Evolutionary conservation across 2,329 filamentous ascomycete genomes (phyloP).

Genomic region (Dichotomopilus funicola): DNA sequence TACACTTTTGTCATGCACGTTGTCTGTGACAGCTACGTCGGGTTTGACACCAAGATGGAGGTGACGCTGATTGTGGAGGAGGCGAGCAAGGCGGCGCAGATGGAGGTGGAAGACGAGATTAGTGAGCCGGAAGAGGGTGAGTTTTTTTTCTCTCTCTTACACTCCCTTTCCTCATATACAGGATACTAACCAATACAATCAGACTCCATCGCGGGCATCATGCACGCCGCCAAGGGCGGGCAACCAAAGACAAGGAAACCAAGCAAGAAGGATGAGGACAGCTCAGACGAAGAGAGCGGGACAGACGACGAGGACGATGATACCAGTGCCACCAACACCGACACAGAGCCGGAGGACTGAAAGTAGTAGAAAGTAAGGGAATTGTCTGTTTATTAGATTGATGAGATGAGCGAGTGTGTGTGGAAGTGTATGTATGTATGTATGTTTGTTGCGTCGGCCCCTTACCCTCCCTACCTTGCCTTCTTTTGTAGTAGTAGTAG

Average conservation of each 20-base stretch:
- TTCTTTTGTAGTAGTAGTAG: no score
- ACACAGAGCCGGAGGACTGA: conserved; percentile 57
- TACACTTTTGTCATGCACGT: conserved; percentile 95
- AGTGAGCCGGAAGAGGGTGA: conserved; percentile 96
- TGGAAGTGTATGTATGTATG: no score
- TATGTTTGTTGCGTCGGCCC: no score
- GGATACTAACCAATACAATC: not conserved
- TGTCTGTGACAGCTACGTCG: conserved; percentile 90
- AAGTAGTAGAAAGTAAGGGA: conserved; percentile 3
- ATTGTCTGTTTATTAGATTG: conserved; percentile 5
- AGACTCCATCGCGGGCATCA: conserved; percentile 88
- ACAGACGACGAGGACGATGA: conserved; percentile 70
- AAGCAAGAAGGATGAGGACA: conserved; percentile 44
- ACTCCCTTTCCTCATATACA: not conserved
- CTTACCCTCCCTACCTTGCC: no score
- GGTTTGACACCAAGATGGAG: conserved; percentile 87
- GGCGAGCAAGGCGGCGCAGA: conserved; percentile 71
- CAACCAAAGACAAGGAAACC: conserved; percentile 50
- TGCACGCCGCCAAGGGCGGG: conserved; percentile 77
- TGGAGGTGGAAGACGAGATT: conserved; percentile 87
- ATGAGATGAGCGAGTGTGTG: not conserved
- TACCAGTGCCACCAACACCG: conserved; percentile 62
- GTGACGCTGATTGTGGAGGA: conserved; percentile 87
- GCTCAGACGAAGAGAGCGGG: conserved; percentile 75
- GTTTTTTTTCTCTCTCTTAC: no score